Base-by-base conservation (phyloP, 768 basidiomycete species). In the Xerocomellus dryophilus region DNA sequence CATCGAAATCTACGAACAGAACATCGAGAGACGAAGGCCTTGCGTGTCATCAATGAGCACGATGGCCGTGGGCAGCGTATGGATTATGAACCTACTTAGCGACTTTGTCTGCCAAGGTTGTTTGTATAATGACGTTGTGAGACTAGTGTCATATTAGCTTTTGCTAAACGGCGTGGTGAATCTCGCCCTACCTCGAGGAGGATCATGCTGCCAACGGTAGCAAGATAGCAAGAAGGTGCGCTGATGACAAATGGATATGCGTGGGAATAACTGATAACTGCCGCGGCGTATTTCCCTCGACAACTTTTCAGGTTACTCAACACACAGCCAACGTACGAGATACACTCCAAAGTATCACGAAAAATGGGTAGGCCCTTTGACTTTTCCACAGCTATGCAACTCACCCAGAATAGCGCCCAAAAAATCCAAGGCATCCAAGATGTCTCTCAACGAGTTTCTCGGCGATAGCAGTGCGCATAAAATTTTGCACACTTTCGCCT, bases 1-100 rank as follows among this genome's bases (percentile, higher is more conserved):
- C 89, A 69, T 99, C 97, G 62, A 93, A 99, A 74, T 99, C 97
- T 49, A 98, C 97, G 63, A 99, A 99, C 53, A 91, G 83, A 51
- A 98, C 88, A 75, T 99, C 97, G 56, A 98, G 78, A 29, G 89
- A 85, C 7, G 89, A 84, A 14, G 96, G 93, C 70, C 95, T 99
- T 68, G 25, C 50, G 58, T 35, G 56, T 64, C 43, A 67, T 64
- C 55, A 60, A 41, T 45, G 25, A 48, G 50, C 14, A 38, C 21
- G 44, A 56, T 51, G 48, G 29, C n/a, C 29, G 59, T 44, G 41
- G 34, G 15, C 39, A 15, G 43, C 51, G 23, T 11, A 40, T 29
- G 47, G 25, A 47, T 23, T 2, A 44, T 36, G 21, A 25, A 61
- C 83, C 64, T 67, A 95, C 96, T 93, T 96, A 61, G 75, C 73